Evolutionary conservation across 306 rosid genomes (phyloP).

Genomic region (Malus asiatica): DNA sequence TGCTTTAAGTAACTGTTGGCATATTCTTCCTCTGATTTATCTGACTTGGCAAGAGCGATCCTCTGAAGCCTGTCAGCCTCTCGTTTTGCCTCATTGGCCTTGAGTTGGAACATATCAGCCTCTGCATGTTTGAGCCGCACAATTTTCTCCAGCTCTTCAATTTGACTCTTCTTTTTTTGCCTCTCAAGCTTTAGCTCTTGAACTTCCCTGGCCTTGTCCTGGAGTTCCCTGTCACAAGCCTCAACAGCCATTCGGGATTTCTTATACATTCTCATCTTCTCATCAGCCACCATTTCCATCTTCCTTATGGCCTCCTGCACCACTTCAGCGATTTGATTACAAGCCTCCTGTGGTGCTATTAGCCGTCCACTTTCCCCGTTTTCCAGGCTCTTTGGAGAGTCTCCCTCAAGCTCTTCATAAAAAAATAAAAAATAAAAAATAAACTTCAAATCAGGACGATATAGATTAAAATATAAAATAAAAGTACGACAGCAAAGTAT

Average conservation of each 20-base stretch:
- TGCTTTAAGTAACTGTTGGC: conserved; percentile 87
- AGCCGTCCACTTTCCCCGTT: conserved; percentile 80
- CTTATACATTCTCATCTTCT: conserved; percentile 92
- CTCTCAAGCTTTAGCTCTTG: conserved; percentile 70
- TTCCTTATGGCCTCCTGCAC: conserved; percentile 90
- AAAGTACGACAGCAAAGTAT: background rate
- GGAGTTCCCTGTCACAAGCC: conserved; percentile 77
- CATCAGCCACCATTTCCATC: conserved; percentile 99
- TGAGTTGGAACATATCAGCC: conserved; percentile 93
- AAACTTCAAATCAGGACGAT: background rate
- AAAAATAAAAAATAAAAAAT: background rate
- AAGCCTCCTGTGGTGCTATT: conserved; percentile 94
- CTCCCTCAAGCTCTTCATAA: conserved; percentile 78
- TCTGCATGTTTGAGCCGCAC: conserved; percentile 93
- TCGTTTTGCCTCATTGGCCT: conserved; percentile 91
- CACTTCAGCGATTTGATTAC: conserved; percentile 87
- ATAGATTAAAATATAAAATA: background rate
- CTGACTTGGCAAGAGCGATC: conserved; percentile 85
- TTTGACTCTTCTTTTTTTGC: conserved; percentile 78
- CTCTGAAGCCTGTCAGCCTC: conserved; percentile 93
- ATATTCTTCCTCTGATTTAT: conserved; percentile 95
- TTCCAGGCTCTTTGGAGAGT: conserved; percentile 65
- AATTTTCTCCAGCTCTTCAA: conserved; percentile 90
- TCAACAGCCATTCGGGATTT: conserved; percentile 87
- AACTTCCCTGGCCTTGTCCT: conserved; percentile 82